Evolutionary conservation across 345 rosid genomes (phyloP).

Genomic region (Rhodamnia argentea): DNA sequence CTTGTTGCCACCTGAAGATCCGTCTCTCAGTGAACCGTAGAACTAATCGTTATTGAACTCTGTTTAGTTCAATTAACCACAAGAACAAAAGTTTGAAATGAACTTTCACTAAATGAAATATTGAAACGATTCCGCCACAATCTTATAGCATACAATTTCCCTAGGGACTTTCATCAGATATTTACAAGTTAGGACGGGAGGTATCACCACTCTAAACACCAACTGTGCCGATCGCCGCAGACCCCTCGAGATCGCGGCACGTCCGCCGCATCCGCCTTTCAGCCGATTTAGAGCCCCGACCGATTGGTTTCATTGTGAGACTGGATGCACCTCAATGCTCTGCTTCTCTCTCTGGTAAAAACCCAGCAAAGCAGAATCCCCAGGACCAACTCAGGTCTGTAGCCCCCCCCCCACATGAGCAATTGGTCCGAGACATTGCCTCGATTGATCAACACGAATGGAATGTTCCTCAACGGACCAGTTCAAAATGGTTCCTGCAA

Average conservation of each 20-base stretch:
- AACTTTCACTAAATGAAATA: not conserved
- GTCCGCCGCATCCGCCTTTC: not conserved
- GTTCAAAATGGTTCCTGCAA: conserved; percentile 12
- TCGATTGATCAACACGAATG: not conserved
- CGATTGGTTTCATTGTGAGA: not conserved
- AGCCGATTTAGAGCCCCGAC: not conserved
- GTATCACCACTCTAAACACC: not conserved
- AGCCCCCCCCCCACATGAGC: not conserved
- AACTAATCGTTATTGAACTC: not conserved
- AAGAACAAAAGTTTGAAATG: not conserved
- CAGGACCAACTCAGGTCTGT: not conserved
- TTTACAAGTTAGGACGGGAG: not conserved
- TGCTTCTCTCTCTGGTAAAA: not conserved
- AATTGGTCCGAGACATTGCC: not conserved
- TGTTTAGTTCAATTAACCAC: not conserved
- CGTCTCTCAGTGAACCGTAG: not conserved
- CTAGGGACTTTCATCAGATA: not conserved
- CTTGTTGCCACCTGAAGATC: not conserved
- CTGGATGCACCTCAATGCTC: not conserved
- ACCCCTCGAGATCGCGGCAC: not conserved
- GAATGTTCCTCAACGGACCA: not conserved
- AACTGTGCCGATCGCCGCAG: not conserved
- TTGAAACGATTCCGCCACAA: not conserved
- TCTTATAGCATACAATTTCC: not conserved
- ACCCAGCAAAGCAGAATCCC: not conserved